Evolutionary conservation across 129 eudicot species (phyloP).

Genomic region (Logfia minima): DNA sequence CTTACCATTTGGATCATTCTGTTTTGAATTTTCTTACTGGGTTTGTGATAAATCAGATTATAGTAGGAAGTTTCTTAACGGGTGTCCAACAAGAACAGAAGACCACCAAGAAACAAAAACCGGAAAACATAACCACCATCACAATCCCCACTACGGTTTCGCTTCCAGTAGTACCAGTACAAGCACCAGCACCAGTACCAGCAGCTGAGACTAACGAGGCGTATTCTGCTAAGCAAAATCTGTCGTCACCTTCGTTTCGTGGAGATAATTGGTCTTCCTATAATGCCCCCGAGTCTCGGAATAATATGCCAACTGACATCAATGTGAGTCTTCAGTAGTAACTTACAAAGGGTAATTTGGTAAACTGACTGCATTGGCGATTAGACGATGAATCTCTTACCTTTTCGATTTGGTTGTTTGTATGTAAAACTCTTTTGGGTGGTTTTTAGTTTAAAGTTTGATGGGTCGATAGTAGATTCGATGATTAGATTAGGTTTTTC

Average conservation of each 20-base stretch:
- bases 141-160: conserved; percentile 37
- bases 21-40: neutral
- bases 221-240: conserved; percentile 39
- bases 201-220: conserved; percentile 40
- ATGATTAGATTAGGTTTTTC: conserved; percentile 32
- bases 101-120: conserved; percentile 58
- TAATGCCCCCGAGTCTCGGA: conserved; percentile 50
- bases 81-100: conserved; percentile 82
- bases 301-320: conserved; percentile 68
- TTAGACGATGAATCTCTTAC: conserved; percentile 25
- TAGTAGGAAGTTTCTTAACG: conserved; percentile 83
- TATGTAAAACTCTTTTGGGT: conserved; percentile 38
- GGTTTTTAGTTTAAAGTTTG: conserved; percentile 29
- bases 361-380: conserved; percentile 37
- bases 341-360: conserved; percentile 25
- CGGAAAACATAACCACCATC: conserved; percentile 40
- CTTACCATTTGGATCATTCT: neutral
- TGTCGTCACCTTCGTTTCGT: conserved; percentile 52
- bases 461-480: conserved; percentile 32
- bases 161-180: conserved; percentile 12
- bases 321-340: conserved; percentile 57
- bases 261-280: conserved; percentile 68
- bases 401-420: conserved; percentile 36
- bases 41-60: conserved; percentile 50
- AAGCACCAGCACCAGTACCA: conserved; percentile 13